Base-by-base conservation (phyloP, 2,329 filamentous ascomycete species). In the Xylariaceae sp. region DNA sequence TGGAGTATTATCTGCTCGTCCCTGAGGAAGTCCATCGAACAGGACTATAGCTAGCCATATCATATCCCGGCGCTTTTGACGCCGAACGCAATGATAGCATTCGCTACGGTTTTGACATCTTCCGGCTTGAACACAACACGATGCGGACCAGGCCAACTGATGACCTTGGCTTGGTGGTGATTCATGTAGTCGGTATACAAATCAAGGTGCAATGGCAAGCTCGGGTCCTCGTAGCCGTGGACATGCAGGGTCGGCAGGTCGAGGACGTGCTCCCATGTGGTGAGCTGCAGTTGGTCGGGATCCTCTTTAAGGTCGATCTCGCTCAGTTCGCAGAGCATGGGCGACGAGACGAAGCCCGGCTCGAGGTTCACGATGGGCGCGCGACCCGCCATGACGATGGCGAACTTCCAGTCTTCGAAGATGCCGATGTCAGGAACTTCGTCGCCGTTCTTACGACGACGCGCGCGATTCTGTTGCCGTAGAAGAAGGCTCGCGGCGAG, bases 91-190 rank as follows among this genome's bases (percentile, higher is more conserved):
- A 85, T 71, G 35, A 86, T 81, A 52, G 78, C 76, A 9, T 76
- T 72, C 9, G 82, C 76, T 9, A 89, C 75, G 8, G 72, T 76
- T 53, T 82, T 77, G 2, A 92, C 87, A 72, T 92, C 88, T 35
- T 73, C 74, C 18, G 74, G 77, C 76, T 88, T 89, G 60, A 92
- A 80, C 1, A 88, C 87, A 53, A 93, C 77, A 4, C 89, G 76
- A 71, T 93, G 89, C 1, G 78, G 80, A 0, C 88, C 89, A 59
- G 89, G 81, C 89, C 89, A 92, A 71, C 91, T 86, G 1, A 92
- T 71, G 51, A 91, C 17, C 17, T 18, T 18, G 17, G 62, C 0
- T 77, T 79, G 8, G 75, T 68, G 23, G 5, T 30, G 23, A 53
- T 83, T 77, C 68, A 85, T 89, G 70, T 87, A 91, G 55, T 81